A percentile compares a stretch with the other conserved stretches of the same genome.
Evolutionary conservation across 2,329 filamentous ascomycete genomes (phyloP).

Genomic region (Trichoderma sp.): DNA sequence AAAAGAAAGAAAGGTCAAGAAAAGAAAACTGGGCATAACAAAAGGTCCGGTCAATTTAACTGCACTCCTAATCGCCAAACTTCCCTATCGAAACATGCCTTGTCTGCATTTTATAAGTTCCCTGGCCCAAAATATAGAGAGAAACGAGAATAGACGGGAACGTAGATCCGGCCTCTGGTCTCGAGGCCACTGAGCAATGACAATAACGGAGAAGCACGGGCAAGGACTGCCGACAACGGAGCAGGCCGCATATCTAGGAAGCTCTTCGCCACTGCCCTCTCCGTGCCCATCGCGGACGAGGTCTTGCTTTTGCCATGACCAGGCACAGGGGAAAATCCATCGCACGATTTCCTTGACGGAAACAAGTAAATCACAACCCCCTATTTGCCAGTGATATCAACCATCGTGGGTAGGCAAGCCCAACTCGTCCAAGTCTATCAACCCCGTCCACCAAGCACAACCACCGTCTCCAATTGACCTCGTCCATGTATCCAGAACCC

Average conservation of each 20-base stretch:
- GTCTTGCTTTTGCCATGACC: not conserved
- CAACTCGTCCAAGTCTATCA: conserved; percentile 5
- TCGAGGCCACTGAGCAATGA: conserved; percentile 22
- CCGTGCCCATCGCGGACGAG: conserved; percentile 3
- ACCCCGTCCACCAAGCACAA: conserved; percentile 13
- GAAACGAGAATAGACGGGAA: conserved; percentile 24
- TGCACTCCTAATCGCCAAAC: conserved; percentile 52
- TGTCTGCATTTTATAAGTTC: conserved; percentile 38
- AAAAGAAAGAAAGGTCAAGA: not conserved
- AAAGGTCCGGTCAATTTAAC: conserved; percentile 39
- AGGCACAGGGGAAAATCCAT: not conserved
- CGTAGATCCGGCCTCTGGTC: conserved; percentile 25
- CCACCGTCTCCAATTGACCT: conserved; percentile 14
- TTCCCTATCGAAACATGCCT: conserved; percentile 47
- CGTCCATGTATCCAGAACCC: conserved; percentile 20
- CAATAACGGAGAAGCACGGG: conserved; percentile 10
- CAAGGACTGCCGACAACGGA: not conserved
- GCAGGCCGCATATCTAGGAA: conserved; percentile 1
- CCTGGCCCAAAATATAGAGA: conserved; percentile 34
- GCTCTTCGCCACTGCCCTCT: conserved; percentile 1
- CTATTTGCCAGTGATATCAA: not conserved
- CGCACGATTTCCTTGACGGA: not conserved
- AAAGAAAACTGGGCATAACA: conserved; percentile 8
- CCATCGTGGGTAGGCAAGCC: conserved; percentile 12
- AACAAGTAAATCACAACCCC: conserved; percentile 1